Base-by-base conservation (phyloP, 805 yeast genomes). In the Myxozyma nipponensis region DNA sequence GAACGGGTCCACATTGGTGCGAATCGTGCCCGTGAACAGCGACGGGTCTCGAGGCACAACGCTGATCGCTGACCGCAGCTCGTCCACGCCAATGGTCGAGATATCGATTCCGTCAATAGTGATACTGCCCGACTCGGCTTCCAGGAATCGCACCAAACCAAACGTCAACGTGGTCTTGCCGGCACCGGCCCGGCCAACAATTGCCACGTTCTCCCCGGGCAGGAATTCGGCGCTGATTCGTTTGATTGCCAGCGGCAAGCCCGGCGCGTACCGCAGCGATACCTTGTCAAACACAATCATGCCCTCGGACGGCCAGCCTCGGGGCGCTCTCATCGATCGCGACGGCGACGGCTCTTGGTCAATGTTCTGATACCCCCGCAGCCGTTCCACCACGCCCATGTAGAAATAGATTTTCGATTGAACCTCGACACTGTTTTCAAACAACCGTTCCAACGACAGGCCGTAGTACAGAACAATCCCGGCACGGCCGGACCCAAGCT, bases 161-260 rank as follows among this genome's bases (percentile, higher is more conserved):
- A 96, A 86, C 57, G 91, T 89, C 56, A 91, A 90, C 0, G 98
- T 91, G 0, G 97, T 88, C 68, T 91, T 91, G 62, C 98, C 98
- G 21, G 98, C 98, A 67, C 98, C 98, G 0, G 98, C 93, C 69
- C 98, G 82, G 28, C 98, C 98, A 52, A 91, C 97, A 64, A 91
- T 84, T 64, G 98, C 98, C 57, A 91, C 81, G 66, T 93, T 93
- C 62, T 81, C 76, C 56, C 78, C 80, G 28, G 95, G 81, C 41
- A 79, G 80, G 26, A 91, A 93, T 39, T 79, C 76, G 69, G 91
- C 90, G 0, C 91, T 70, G 25, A 88, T 95, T 59, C 83, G 78
- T 63, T 89, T 86, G 62, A 93, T 89, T 35, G 93, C 98, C 58
- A 79, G 73, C 15, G 98, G 97, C 59, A 90, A 72, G 25, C 80